Evolutionary conservation across 2,329 filamentous ascomycete species (phyloP).

Genomic region (Plenodomus biglobosus): DNA sequence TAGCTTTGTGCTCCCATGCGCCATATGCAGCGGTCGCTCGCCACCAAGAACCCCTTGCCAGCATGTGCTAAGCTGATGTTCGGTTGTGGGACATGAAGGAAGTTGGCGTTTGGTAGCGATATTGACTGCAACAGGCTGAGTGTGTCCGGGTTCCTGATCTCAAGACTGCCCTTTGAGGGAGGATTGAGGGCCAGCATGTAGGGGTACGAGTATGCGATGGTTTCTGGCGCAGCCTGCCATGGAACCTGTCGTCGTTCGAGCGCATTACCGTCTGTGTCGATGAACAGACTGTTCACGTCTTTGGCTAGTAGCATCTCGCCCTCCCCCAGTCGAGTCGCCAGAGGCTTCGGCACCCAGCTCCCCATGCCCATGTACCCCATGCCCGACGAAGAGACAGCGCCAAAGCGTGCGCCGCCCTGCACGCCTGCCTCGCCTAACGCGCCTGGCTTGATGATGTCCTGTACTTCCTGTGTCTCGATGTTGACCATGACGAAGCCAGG

Average conservation of each 20-base stretch:
- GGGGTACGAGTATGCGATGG: slow-evolving; percentile 93
- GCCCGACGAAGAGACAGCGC: slow-evolving; percentile 77
- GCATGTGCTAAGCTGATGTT: slow-evolving; percentile 94
- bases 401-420: slow-evolving; percentile 72
- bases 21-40: slow-evolving; percentile 90
- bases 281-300: slow-evolving; percentile 93
- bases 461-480: slow-evolving; percentile 70
- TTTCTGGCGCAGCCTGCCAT: slow-evolving; percentile 85
- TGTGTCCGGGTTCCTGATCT: slow-evolving; percentile 91
- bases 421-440: slow-evolving; percentile 66
- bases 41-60: slow-evolving; percentile 92
- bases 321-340: slow-evolving; percentile 79
- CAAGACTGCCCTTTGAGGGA: slow-evolving; percentile 78
- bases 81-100: slow-evolving; percentile 88
- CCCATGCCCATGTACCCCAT: slow-evolving; percentile 98
- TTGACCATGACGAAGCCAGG: slow-evolving; percentile 89
- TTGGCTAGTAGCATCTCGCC: slow-evolving; percentile 92
- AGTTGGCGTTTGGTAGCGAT: slow-evolving; percentile 74
- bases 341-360: slow-evolving; percentile 85
- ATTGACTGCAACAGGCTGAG: slow-evolving; percentile 87
- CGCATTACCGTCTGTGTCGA: slow-evolving; percentile 78
- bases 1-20: slow-evolving; percentile 94
- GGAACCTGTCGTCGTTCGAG: slow-evolving; percentile 86
- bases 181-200: slow-evolving; percentile 88
- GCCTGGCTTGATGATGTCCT: slow-evolving; percentile 78